phyloP scores from a whole-genome alignment of 495 filamentous ascomycete species.

The Talaromyces nanjingensis region DNA sequence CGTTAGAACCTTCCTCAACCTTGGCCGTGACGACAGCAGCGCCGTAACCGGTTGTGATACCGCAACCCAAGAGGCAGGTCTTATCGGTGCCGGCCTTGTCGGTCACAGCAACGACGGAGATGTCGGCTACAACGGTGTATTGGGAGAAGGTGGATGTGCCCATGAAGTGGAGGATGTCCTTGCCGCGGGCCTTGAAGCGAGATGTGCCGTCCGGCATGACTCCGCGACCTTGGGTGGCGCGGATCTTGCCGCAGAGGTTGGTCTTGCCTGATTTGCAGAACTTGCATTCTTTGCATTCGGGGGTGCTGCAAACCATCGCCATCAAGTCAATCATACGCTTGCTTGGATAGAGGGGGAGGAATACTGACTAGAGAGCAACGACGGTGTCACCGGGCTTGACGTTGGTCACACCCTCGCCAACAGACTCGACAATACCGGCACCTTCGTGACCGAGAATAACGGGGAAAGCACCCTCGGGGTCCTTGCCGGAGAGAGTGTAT shows the following conservation, averaged over 20 bases:
- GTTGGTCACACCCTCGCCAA: conserved; percentile 89
- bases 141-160: conserved; percentile 97
- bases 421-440: conserved; percentile 92
- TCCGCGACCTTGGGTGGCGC: conserved; percentile 89
- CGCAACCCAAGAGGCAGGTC: conserved; percentile 91
- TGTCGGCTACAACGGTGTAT: conserved; percentile 97
- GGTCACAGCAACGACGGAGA: conserved; percentile 92
- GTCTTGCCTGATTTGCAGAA: conserved; percentile 99
- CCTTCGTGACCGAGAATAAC: conserved; percentile 95
- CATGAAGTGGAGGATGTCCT: conserved; percentile 97
- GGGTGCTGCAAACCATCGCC: conserved; percentile 54
- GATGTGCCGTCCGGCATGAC: conserved; percentile 98
- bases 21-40: conserved; percentile 88
- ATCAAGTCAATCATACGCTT: background rate
- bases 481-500: conserved; percentile 96
- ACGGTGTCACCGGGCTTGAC: conserved; percentile 81
- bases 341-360: background rate
- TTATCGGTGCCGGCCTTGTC: conserved; percentile 90
- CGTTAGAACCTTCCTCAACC: conserved; percentile 78
- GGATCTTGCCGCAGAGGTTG: conserved; percentile 98
- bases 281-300: conserved; percentile 96
- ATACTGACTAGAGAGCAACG: conserved; percentile 81
- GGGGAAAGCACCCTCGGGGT: conserved; percentile 96
- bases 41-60: conserved; percentile 97
- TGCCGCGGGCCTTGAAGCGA: conserved; percentile 88